Conservation (phyloP, 495 filamentous ascomycete species). For the Neurospora tetrasperma region DNA sequence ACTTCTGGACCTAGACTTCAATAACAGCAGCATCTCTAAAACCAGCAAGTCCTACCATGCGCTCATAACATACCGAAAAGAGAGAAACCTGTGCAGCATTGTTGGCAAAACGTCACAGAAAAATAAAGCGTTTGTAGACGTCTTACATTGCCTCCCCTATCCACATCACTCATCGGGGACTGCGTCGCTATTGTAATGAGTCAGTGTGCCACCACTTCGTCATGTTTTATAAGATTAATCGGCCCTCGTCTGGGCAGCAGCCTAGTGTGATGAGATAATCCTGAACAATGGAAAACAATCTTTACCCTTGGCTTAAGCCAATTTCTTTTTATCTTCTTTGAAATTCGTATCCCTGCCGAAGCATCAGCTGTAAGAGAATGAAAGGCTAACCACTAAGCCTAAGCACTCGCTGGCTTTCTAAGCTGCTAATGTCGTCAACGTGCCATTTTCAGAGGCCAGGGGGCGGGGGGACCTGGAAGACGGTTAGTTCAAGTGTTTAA, state of each 20-base stretch:
- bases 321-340: neutral
- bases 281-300: neutral
- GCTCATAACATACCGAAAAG: neutral
- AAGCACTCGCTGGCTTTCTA: neutral
- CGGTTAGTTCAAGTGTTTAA: constrained; percentile 10
- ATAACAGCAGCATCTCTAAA: neutral
- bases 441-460: constrained; percentile 35
- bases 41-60: neutral
- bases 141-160: neutral
- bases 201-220: neutral
- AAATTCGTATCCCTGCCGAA: neutral
- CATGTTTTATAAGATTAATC: neutral
- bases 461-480: constrained; percentile 40
- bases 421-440: neutral
- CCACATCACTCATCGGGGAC: neutral
- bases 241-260: neutral
- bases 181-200: neutral
- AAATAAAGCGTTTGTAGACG: neutral
- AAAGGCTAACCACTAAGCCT: neutral
- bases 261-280: neutral
- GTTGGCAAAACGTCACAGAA: neutral
- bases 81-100: neutral
- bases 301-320: neutral
- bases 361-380: neutral
- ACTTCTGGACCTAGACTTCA: neutral